Evolutionary conservation across 2,329 filamentous ascomycete genomes (phyloP), one percentile per base, ranked within the genome.

Genomic region (Tolypocladium capitatum): DNA sequence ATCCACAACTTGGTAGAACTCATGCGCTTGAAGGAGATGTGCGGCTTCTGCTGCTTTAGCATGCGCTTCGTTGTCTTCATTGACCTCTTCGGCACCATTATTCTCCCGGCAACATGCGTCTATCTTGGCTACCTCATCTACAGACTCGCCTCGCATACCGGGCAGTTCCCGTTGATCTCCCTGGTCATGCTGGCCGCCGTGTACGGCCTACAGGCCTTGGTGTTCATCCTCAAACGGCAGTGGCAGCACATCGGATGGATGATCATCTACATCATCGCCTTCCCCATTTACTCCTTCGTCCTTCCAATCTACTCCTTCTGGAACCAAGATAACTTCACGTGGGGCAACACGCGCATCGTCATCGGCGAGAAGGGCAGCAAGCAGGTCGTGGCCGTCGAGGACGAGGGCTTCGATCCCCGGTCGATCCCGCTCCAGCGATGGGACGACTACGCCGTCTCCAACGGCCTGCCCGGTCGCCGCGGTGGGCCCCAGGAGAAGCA

Each of bases 191-290:
- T 98, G 63, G 90, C 83, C 21, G 87, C 80, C 50, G 88, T 96
- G 16, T 98, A 98, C 60, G 92, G 92, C 75, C 80, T 98, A 3
- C 92, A 98, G 63, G 90, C 90, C 2, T 69, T 97, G 51, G 94
- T 98, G 60, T 98, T 98, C 71, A 89, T 97, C 57, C 74, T 97
- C 58, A 96, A 95, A 72, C 78, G 92, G 46, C 88, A 97, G 67
- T 98, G 92, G 92, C 90, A 98, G 64, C 91, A 97, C 62, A 80
- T 98, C 51, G 92, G 92, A 56, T 98, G 92, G 92, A 97, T 98
- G 90, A 84, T 98, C 55, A 97, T 98, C 62, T 98, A 98, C 69
- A 76, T 98, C 52, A 57, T 94, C n/a, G 92, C 92, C 3, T 96
- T 86, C 72, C 92, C 92, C 0, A 85, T 98, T 57, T 96, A 91